These are phyloP conservation scores for Cladosporium sp. DNA, from an alignment of 2,329 filamentous ascomycete species.

Conservation along the genomic window DNA sequence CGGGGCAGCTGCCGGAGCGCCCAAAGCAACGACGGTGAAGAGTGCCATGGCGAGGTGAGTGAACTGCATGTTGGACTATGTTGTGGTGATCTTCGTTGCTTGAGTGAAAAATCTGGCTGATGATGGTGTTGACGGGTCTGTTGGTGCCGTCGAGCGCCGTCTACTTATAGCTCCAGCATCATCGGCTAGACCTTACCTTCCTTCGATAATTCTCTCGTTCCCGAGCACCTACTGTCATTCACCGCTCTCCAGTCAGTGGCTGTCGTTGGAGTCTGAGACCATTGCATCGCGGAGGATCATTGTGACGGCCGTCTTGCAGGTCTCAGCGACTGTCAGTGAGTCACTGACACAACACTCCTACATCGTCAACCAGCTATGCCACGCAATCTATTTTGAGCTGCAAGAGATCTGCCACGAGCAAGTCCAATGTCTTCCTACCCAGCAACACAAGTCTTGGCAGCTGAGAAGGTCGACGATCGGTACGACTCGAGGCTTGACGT, in stretches of 20 bases:
- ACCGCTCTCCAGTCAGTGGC: neutral
- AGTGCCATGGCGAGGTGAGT: neutral
- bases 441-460: too few relatives aligned
- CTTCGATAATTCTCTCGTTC: too few relatives aligned
- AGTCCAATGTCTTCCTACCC: too few relatives aligned
- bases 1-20: neutral
- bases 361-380: too few relatives aligned
- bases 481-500: neutral
- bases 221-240: neutral
- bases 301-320: neutral
- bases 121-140: neutral
- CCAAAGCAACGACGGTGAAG: neutral
- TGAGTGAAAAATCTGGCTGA: neutral
- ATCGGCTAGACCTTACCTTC: neutral
- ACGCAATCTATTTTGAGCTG: neutral
- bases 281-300: neutral
- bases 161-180: neutral
- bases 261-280: neutral
- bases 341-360: neutral
- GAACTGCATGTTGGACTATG: too few relatives aligned
- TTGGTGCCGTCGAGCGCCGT: neutral
- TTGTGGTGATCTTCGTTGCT: too few relatives aligned
- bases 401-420: too few relatives aligned
- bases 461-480: neutral
- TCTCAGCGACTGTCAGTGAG: neutral